Base-by-base conservation (phyloP, 2,329 filamentous ascomycete species). In the Exophiala phaeomuriformis region DNA sequence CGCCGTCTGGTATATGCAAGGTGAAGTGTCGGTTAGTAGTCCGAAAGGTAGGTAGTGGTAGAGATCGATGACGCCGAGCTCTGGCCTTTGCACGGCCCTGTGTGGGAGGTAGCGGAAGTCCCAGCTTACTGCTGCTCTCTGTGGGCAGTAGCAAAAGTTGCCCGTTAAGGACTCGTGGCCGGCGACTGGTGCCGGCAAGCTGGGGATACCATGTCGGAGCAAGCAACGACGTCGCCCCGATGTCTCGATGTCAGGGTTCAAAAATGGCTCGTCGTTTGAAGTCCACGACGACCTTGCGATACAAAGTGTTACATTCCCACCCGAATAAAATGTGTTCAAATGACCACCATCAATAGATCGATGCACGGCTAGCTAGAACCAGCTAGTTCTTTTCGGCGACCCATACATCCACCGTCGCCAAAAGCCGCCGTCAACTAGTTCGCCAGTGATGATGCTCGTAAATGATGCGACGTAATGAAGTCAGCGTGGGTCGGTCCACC, bases 401-500 rank as follows among this genome's bases (percentile, higher is more conserved):
- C 51, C 54, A 41, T 41, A 28, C 49, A 33, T 48, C 42, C 43
- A 49, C 46, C 44, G 46, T 53, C 51, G 51, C 49, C 54, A 54
- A 49, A 50, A 46, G 51, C 57, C 51, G 44, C n/a, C 51, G 40
- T 52, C 40, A 29, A 41, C 30, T 40, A 52, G 12, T 52, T 48
- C 40, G 12, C 49, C 47, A 47, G 49, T 45, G 39, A 48, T 48
- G 53, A 56, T 42, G 43, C 32, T 33, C 8, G 31, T 31, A 33
- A 45, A 47, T 44, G 51, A 57, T 57, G 52, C 57, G 57, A 59
- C 54, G 49, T 51, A 58, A 59, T 59, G 57, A 59, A 54, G 57
- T 57, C 54, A 59, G 54, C 51, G 51, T 53, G 49, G 53, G 51
- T 49, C 43, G 8, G 41, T 47, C 44, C 12, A 36, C 32, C 19